Evolutionary conservation across 2,329 filamentous ascomycete genomes (phyloP), one percentile per base, ranked within the genome.

Genomic region (Ophiocordyceps camponoti-floridani): DNA sequence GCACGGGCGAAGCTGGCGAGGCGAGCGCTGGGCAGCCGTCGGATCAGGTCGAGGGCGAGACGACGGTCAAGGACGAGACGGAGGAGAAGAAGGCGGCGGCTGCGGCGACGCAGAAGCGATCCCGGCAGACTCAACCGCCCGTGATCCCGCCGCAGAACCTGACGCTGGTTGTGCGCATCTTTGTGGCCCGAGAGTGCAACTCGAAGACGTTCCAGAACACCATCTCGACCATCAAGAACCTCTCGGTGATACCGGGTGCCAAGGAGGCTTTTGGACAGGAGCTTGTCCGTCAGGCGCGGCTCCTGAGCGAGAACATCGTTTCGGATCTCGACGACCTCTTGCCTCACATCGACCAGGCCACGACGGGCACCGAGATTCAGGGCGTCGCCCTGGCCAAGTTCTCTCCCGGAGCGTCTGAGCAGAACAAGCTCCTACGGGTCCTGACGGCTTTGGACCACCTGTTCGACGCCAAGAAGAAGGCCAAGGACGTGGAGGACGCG

Each of bases 191-290:
- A 43, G 91, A 98, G 62, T 98, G 91, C 64, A 94, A 86, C 57
- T 88, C 85, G 50, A 95, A 94, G 69, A 96, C 91, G 0, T 98
- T 98, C 72, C 84, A 91, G 58, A 93, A 96, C 61, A 96, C 91
- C 1, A 75, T 98, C 45, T 91, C 89, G 14, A 93, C 93, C n/a
- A 94, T 98, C 68, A 96, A 94, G 66, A 95, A 96, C 56, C 73
- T 98, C 40, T 96, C 88, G 5, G 81, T 84, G 37, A 91, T 98
- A 48, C 87, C 89, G 14, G 86, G 83, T 12, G 87, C 89, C 16
- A 91, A 93, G 62, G 76, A 83, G 44, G 73, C 86, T 11, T 96
- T 98, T 59, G 91, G 91, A n/a, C 80, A 84, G 52, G 89, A 98
- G 62, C 73, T 98, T 43, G 84, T 94, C 47, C 74, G 76, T 43